These are phyloP conservation scores for Metschnikowia gruessii DNA, from an alignment of 805 yeast species.

Conservation along the genomic window DNA sequence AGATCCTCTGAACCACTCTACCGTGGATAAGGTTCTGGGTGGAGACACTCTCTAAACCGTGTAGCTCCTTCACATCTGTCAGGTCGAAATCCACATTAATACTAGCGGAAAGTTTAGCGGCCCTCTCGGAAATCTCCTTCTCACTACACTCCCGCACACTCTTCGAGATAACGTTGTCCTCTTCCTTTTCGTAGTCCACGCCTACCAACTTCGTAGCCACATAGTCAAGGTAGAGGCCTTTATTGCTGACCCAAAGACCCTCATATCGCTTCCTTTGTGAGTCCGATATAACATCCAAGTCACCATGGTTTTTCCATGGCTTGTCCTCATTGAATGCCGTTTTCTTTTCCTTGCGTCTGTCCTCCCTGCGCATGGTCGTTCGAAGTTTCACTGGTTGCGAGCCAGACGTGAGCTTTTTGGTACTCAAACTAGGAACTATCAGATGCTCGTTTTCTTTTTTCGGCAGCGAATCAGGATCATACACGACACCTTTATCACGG, in stretches of 20 bases:
- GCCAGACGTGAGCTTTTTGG: background rate
- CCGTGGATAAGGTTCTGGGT: conserved; percentile 47
- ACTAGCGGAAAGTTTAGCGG: conserved; percentile 28
- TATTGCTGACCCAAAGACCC: conserved; percentile 90
- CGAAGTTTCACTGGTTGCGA: conserved; percentile 38
- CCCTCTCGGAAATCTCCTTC: conserved; percentile 19
- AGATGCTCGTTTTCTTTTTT: conserved; percentile 7
- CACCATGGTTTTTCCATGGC: conserved; percentile 90
- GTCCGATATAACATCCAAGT: conserved; percentile 48
- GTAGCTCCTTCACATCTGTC: conserved; percentile 28
- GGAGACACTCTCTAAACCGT: conserved; percentile 28
- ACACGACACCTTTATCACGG: conserved; percentile 9
- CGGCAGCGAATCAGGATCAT: conserved; percentile 12
- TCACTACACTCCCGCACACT: conserved; percentile 17
- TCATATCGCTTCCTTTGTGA: conserved; percentile 86
- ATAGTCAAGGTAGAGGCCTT: conserved; percentile 54
- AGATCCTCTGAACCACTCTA: conserved; percentile 68
- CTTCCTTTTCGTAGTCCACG: conserved; percentile 26
- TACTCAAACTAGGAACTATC: background rate
- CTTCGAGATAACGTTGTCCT: conserved; percentile 4
- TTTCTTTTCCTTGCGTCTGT: conserved; percentile 38
- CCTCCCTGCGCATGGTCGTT: conserved; percentile 50
- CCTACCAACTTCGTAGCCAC: conserved; percentile 35
- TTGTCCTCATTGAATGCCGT: conserved; percentile 74
- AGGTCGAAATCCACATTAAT: conserved; percentile 22